A percentile compares a stretch with the other conserved stretches of the same genome.
Conservation (phyloP, 441 rosid species). For the Bruguiera hainesii region DNA sequence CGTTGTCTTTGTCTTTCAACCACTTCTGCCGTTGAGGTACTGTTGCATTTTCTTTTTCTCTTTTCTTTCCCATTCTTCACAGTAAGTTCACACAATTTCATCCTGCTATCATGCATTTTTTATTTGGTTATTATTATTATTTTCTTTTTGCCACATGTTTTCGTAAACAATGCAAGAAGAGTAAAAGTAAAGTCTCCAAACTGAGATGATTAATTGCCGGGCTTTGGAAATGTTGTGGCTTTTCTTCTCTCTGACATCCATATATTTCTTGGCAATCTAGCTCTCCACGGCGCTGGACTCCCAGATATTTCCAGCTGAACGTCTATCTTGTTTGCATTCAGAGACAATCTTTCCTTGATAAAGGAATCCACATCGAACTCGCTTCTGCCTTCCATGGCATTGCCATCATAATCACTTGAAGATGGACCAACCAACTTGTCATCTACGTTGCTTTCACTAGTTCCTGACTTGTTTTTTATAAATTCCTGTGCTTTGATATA, state of each 20-base stretch:
- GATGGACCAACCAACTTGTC: conserved; percentile 16
- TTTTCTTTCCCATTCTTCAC: no score
- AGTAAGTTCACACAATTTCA: no score
- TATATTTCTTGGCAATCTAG: conserved; percentile 32
- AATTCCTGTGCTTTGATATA: conserved; percentile 32
- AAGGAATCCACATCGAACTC: conserved; percentile 65
- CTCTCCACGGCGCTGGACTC: conserved; percentile 20
- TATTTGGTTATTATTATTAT: no score
- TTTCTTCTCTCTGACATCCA: conserved; percentile 37
- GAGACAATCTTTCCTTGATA: conserved; percentile 43
- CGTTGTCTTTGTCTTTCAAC: no score
- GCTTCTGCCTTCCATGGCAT: conserved; percentile 29
- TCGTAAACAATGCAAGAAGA: no score
- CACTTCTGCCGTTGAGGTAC: no score
- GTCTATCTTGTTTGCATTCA: conserved; percentile 61
- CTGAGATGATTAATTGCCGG: conserved; percentile 2
- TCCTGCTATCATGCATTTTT: no score
- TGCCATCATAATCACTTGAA: conserved; percentile 27
- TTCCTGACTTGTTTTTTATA: conserved; percentile 21
- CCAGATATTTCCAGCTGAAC: conserved; percentile 36
- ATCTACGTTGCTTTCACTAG: conserved; percentile 25
- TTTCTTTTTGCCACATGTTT: no score
- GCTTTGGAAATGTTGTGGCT: conserved; percentile 7
- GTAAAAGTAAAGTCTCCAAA: no score
- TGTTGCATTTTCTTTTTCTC: no score